A percentile compares a stretch with the other conserved stretches of the same genome.
phyloP scores from a whole-genome alignment of 192 early-diverging fungal genomes.

The Entomortierella chlamydospora region DNA sequence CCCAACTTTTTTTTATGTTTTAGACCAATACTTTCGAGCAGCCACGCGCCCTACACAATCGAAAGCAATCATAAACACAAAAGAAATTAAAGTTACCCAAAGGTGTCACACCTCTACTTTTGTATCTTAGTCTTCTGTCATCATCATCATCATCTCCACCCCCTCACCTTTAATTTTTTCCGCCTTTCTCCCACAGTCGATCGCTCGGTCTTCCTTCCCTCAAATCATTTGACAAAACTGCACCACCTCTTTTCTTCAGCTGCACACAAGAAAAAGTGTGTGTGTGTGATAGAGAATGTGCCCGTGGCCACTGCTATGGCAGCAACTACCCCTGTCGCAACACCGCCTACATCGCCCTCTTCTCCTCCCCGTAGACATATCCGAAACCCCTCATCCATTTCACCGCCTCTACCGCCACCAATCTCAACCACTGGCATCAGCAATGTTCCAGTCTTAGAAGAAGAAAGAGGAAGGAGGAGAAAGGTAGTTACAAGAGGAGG shows the following conservation, averaged over 20 bases:
- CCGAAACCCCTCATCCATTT: neutral
- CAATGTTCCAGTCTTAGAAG: neutral
- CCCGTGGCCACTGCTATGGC: constrained; percentile 32
- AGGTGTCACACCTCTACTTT: neutral
- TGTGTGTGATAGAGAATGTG: constrained; percentile 1
- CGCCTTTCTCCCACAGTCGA: neutral
- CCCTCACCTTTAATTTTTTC: too few species aligned
- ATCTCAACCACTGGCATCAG: neutral
- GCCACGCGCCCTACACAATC: too few species aligned
- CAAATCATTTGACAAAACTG: too few species aligned
- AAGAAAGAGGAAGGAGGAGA: neutral
- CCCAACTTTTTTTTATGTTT: too few species aligned
- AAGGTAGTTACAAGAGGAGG: neutral
- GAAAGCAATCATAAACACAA: neutral
- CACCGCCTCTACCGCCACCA: constrained; percentile 7
- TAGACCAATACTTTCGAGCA: too few species aligned
- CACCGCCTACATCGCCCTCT: constrained; percentile 5
- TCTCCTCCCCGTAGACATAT: neutral
- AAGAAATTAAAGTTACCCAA: neutral
- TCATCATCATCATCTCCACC: too few species aligned
- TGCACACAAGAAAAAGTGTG: neutral
- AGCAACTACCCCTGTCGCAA: constrained; percentile 13
- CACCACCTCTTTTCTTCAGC: neutral
- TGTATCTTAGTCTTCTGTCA: neutral
- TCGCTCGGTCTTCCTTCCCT: neutral